Evolutionary conservation across 2,329 filamentous ascomycete genomes (phyloP).

Genomic region (Trichophyton mentagrophytes): DNA sequence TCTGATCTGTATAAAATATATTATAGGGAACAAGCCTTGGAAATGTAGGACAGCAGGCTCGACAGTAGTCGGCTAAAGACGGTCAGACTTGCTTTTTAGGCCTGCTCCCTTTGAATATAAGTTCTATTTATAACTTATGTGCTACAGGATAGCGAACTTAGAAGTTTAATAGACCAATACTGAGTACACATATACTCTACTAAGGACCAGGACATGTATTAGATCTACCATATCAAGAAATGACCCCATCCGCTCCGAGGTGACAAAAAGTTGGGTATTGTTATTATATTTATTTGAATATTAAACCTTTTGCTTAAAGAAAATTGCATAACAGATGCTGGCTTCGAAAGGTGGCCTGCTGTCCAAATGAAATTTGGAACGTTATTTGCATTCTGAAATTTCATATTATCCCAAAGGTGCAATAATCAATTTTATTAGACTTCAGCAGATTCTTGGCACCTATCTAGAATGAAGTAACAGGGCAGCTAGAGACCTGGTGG

Average conservation of each 20-base stretch:
- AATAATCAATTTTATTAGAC: background rate
- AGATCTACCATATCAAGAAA: background rate
- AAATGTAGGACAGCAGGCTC: too few species aligned
- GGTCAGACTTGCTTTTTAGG: background rate
- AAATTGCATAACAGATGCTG: background rate
- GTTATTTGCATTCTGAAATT: background rate
- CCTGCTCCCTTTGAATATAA: too few species aligned
- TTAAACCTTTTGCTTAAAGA: background rate
- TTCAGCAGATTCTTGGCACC: background rate
- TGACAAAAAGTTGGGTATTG: background rate
- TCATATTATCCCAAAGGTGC: background rate
- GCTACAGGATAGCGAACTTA: too few species aligned
- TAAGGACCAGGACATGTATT: too few species aligned
- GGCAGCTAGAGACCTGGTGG: slow-evolving; percentile 37
- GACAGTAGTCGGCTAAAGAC: background rate
- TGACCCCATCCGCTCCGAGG: background rate
- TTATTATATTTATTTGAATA: background rate
- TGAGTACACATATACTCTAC: too few species aligned
- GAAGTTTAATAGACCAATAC: too few species aligned
- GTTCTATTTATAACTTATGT: too few species aligned
- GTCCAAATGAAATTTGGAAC: background rate
- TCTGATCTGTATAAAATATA: too few species aligned
- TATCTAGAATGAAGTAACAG: background rate
- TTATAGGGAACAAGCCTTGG: too few species aligned
- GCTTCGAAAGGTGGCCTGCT: background rate